Evolutionary conservation across 2,329 filamentous ascomycete species (phyloP), one percentile per base, ranked within the genome.

Genomic region (Xylaria sp.): DNA sequence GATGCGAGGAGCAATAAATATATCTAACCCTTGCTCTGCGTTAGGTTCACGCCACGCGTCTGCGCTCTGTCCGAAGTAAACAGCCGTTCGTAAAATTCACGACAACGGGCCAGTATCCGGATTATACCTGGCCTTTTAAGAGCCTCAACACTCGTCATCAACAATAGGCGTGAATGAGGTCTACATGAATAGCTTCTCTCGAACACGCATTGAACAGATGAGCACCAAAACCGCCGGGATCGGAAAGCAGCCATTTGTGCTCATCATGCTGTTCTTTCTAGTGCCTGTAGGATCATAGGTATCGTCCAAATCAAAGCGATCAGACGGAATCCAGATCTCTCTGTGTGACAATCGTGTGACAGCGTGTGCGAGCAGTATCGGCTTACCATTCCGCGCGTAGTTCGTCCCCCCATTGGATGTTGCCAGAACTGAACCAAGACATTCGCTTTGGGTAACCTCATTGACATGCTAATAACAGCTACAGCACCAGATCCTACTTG

Each of bases 381-480:
- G n/a, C 51, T 63, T 61, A 67, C 64, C 23, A 59, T 67, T 28
- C 45, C 40, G 61, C 75, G 74, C 55, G 76, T 73, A 6, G 70
- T 73, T 35, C 69, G 35, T 12, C 72, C 74, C 6, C 54, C 56
- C n/a, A 61, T 57, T 5, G 78, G 47, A 28, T 78, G 54, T 0
- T 75, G 50, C 71, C 70, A 75, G 62, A 77, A 76, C 38, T 76
- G 71, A 2, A 74, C 72, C 0, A 75, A 37, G 31, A 72, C 67
- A 17, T 77, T 71, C 8, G 76, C 77, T 0, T 63, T 31, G n/a
- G 78, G 71, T 2, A 74, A 69, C 28, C 75, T 71, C 23, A 68
- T 64, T 0, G 76, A 70, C 75, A 79, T 76, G 4, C 78, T 77
- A 5, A 79, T 64, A 6, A 80, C 71, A 9, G 78, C 78, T n/a